Percentiles rank a stretch among this genome's conserved stretches.
phyloP scores from a whole-genome alignment of 129 eudicot species.

The Arctium lappa region DNA sequence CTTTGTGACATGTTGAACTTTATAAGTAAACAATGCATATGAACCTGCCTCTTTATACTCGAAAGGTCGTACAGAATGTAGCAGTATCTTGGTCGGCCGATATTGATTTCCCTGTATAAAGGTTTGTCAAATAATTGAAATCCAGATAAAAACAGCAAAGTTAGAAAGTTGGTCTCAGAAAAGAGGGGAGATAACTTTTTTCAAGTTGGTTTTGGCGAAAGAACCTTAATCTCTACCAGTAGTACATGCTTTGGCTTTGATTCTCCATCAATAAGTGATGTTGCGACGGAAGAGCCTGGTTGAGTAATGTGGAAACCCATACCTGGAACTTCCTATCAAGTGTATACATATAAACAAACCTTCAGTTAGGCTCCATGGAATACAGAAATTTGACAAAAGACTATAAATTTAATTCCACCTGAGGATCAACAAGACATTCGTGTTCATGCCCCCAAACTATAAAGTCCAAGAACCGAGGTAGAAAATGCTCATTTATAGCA shows the following conservation, averaged over 20 bases:
- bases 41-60: slow-evolving; percentile 82
- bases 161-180: not conserved
- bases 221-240: slow-evolving; percentile 89
- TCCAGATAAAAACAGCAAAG: not conserved
- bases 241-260: slow-evolving; percentile 97
- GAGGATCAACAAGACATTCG: slow-evolving; percentile 97
- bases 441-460: slow-evolving; percentile 99
- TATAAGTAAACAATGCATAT: not conserved
- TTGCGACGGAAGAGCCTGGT: slow-evolving; percentile 99
- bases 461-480: slow-evolving; percentile 90
- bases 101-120: slow-evolving; percentile 84
- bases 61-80: slow-evolving; percentile 84
- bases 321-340: slow-evolving; percentile 90
- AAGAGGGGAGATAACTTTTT: not conserved
- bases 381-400: not conserved
- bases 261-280: slow-evolving; percentile 94
- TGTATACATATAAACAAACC: slow-evolving; percentile 23
- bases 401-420: slow-evolving; percentile 42
- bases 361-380: slow-evolving; percentile 13
- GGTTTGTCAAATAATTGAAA: not conserved
- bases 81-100: slow-evolving; percentile 93
- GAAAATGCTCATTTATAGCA: slow-evolving; percentile 96
- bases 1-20: not conserved
- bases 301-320: slow-evolving; percentile 99
- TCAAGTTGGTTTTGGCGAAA: slow-evolving; percentile 11